Evolutionary conservation across 225 moss, liverwort and hornwort species (phyloP).

Genomic region (Physcomitrium patens): DNA sequence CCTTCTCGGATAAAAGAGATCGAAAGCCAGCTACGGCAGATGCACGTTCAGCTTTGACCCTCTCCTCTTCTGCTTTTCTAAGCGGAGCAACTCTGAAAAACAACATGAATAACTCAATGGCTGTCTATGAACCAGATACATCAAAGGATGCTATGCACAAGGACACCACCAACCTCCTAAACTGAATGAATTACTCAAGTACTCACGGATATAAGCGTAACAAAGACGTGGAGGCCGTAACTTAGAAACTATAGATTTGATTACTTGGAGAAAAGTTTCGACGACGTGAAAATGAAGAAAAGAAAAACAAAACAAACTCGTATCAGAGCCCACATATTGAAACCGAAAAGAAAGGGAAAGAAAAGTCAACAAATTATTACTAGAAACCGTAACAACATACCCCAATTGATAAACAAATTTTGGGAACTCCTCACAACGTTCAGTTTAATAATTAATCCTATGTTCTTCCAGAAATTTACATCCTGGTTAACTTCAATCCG

Average conservation of each 20-base stretch:
- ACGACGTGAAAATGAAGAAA: conserved; percentile 11
- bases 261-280: not conserved
- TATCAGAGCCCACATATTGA: not conserved
- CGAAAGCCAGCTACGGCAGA: conserved; percentile 73
- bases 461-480: conserved; percentile 10
- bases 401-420: not conserved
- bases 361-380: conserved; percentile 9
- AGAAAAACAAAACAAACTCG: conserved; percentile 1
- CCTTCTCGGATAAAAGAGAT: conserved; percentile 68
- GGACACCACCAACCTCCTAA: conserved; percentile 11
- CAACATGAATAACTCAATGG: conserved; percentile 14
- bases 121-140: not conserved
- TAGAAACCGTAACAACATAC: not conserved
- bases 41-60: conserved; percentile 69
- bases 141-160: conserved; percentile 3
- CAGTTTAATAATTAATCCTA: not conserved
- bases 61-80: conserved; percentile 84
- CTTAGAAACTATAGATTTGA: not conserved
- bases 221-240: not conserved
- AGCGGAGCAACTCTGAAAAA: conserved; percentile 72
- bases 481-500: not conserved
- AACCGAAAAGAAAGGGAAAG: conserved; percentile 16
- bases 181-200: not conserved
- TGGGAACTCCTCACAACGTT: not conserved
- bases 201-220: not conserved